A percentile compares a stretch with the other conserved stretches of the same genome.
Evolutionary conservation across 2,329 filamentous ascomycete genomes (phyloP).

Genomic region (Epichloe baconii): DNA sequence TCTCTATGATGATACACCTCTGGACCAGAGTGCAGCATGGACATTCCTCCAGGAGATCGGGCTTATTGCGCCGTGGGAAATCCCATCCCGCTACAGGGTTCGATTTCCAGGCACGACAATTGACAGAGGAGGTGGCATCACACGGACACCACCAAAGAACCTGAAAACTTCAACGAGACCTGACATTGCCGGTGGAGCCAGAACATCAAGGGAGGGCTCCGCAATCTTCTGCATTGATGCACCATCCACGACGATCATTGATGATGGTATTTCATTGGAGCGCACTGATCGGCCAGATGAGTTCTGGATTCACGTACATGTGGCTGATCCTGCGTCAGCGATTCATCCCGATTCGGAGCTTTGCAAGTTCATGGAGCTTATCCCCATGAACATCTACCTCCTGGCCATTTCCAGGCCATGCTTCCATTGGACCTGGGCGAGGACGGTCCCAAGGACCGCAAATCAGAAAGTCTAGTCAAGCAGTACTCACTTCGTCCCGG

Average conservation of each 20-base stretch:
- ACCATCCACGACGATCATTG: slow-evolving; percentile 53
- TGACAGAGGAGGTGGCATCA: slow-evolving; percentile 28
- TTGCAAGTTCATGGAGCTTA: slow-evolving; percentile 46
- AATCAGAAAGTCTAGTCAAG: slow-evolving; percentile 28
- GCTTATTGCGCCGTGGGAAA: slow-evolving; percentile 57
- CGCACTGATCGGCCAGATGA: slow-evolving; percentile 35
- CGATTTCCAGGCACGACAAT: slow-evolving; percentile 37
- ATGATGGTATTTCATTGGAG: slow-evolving; percentile 67
- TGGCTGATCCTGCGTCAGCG: slow-evolving; percentile 65
- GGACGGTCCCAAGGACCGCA: slow-evolving; percentile 16
- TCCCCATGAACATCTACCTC: slow-evolving; percentile 47
- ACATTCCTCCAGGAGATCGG: slow-evolving; percentile 67
- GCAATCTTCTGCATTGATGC: slow-evolving; percentile 64
- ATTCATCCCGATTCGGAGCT: slow-evolving; percentile 46
- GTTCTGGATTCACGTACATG: slow-evolving; percentile 66
- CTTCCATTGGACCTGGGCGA: slow-evolving; percentile 28
- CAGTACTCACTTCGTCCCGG: slow-evolving; percentile 40
- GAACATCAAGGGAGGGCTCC: slow-evolving; percentile 44
- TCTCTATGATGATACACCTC: slow-evolving; percentile 38
- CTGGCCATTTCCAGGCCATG: slow-evolving; percentile 46
- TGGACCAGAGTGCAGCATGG: slow-evolving; percentile 36
- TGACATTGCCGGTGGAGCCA: slow-evolving; percentile 35
- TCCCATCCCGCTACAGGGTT: slow-evolving; percentile 47
- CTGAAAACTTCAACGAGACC: slow-evolving; percentile 22
- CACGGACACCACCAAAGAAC: slow-evolving; percentile 19